A percentile compares a stretch with the other conserved stretches of the same genome.
phyloP scores from a whole-genome alignment of 1,284 basidiomycete species.

The Filobasidium uniguttulatum region DNA sequence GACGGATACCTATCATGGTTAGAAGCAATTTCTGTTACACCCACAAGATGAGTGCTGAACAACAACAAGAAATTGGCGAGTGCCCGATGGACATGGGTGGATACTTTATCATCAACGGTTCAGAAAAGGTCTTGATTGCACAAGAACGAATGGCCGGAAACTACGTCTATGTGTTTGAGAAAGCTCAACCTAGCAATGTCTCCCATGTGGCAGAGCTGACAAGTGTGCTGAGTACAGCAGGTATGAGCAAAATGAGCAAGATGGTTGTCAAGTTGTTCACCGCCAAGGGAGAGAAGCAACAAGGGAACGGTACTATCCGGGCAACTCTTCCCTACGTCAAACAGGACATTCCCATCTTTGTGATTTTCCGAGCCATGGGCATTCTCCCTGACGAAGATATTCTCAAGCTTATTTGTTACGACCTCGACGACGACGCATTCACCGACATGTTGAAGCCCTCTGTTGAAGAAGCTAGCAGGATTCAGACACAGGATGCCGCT shows the following conservation, averaged over 20 bases:
- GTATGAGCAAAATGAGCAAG: constrained; percentile 72
- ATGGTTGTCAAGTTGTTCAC: constrained; percentile 89
- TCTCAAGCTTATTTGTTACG: constrained; percentile 96
- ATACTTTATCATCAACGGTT: constrained; percentile 99
- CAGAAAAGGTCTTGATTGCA: constrained; percentile 97
- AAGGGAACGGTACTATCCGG: constrained; percentile 78
- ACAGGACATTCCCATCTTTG: constrained; percentile 96
- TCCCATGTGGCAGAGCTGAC: constrained; percentile 95
- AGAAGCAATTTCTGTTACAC: constrained; percentile 92
- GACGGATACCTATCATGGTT: constrained; percentile 86
- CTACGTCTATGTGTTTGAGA: constrained; percentile 98
- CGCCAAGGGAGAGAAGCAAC: constrained; percentile 17
- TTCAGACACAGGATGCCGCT: constrained; percentile 77
- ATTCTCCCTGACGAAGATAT: constrained; percentile 97
- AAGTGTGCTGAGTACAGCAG: constrained; percentile 94
- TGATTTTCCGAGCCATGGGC: constrained; percentile 94
- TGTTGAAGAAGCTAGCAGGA: constrained; percentile 96
- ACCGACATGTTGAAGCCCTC: constrained; percentile 97
- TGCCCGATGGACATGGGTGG: constrained; percentile 96
- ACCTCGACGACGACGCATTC: constrained; percentile 89
- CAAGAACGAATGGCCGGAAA: constrained; percentile 99
- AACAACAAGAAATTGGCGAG: constrained; percentile 83
- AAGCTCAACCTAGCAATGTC: constrained; percentile 90
- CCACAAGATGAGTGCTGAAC: constrained; percentile 59
- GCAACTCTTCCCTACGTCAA: constrained; percentile 97